These are phyloP conservation scores for Ambrosia artemisiifolia DNA, from an alignment of 129 eudicot genomes.

Conservation along the genomic window DNA sequence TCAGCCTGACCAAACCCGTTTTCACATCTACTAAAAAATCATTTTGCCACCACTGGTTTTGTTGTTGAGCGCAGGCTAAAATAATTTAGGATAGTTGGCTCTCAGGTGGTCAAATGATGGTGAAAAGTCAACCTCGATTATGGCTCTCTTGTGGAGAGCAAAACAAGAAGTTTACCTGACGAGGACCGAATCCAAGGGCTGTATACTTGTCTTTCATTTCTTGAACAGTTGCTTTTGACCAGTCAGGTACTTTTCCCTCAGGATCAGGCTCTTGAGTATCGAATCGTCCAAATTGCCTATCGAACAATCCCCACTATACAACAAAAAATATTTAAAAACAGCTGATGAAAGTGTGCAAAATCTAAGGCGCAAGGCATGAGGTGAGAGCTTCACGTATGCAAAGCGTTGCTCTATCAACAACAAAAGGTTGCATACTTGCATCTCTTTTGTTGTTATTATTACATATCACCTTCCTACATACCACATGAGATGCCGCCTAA, in stretches of 20 bases:
- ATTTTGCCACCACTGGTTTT: neutral
- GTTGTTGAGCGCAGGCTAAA: neutral
- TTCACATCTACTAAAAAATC: neutral
- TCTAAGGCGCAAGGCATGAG: no score
- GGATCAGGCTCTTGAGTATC: constrained; percentile 93
- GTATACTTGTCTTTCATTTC: constrained; percentile 86
- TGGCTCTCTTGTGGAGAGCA: neutral
- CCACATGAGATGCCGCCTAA: no score
- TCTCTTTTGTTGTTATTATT: no score
- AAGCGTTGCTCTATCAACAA: no score
- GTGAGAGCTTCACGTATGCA: no score
- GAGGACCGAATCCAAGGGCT: constrained; percentile 85
- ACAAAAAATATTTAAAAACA: neutral
- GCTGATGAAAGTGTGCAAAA: neutral
- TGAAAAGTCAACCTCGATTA: neutral
- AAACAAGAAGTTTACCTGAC: constrained; percentile 56
- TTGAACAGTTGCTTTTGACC: constrained; percentile 78
- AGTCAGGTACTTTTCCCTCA: constrained; percentile 87
- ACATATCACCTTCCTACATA: no score
- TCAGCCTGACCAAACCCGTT: neutral
- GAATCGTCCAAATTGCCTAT: constrained; percentile 73
- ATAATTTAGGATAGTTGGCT: no score
- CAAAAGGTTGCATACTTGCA: no score
- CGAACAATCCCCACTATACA: constrained; percentile 84
- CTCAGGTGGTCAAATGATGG: no score